Evolutionary conservation across 1,284 basidiomycete species (phyloP), one percentile per base, ranked within the genome.

Genomic region (Cutaneotrichosporon sp.): DNA sequence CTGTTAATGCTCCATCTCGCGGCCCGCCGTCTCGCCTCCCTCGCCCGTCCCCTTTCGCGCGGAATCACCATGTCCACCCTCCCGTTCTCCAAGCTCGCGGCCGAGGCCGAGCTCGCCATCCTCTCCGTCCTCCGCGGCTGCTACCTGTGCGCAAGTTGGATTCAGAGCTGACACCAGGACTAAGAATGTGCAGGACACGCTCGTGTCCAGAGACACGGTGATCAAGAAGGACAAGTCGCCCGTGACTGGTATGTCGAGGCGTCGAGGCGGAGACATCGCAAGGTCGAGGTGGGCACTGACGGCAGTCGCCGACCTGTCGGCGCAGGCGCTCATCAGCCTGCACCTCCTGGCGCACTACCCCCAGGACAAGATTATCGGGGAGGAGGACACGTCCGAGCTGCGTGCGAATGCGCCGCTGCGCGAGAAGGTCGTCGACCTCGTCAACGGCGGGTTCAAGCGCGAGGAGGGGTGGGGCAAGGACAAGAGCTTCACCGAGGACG

Each of bases 191-290:
- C 97, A 98, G 81, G 88, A 90, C 72, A 88, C 87, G 59, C 85
- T 98, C 59, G 89, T 95, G 67, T 89, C 87, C 69, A 86, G 87
- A 70, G 95, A 97, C 77, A 92, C 90, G 0, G 82, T 97, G 51
- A 89, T 88, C 50, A 99, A 99, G 78, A 87, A 86, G 57, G 97
- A 99, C 83, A 94, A 95, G 80, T 93, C 91, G 36, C 95, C 95
- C 4, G 95, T 99, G 3, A 99, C 95, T 14, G 91, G 92, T 91
- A 27, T 20, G 55, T 49, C 1, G n/a, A 31, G 14, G 33, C 31
- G n/a, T n/a, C n/a, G n/a, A n/a, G n/a, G n/a, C n/a, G n/a, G n/a
- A n/a, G n/a, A n/a, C n/a, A n/a, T n/a, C n/a, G n/a, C n/a, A n/a
- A n/a, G n/a, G n/a, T n/a, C n/a, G 36, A 9, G 7, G 82, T 27